These are phyloP conservation scores for Colletotrichum sojae DNA, from an alignment of 2,329 filamentous ascomycete genomes.

Conservation along the genomic window DNA sequence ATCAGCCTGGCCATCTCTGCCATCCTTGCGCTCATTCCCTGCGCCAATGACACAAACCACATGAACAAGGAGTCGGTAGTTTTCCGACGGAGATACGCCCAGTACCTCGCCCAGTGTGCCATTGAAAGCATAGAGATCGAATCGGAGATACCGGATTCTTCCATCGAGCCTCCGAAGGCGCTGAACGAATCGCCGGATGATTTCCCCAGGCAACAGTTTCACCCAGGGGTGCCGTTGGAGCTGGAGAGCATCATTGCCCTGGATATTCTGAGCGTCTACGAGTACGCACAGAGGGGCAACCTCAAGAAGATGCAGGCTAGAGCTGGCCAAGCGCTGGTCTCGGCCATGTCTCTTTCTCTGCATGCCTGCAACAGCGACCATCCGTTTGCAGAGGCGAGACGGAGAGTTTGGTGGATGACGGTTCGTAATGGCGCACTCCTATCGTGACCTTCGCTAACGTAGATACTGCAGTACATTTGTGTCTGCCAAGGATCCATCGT, in stretches of 20 bases:
- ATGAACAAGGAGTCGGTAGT: slow-evolving; percentile 55
- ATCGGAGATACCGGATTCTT: slow-evolving; percentile 62
- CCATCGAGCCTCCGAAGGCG: slow-evolving; percentile 59
- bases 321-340: slow-evolving; percentile 61
- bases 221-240: slow-evolving; percentile 59
- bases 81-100: slow-evolving; percentile 62
- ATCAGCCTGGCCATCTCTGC: slow-evolving; percentile 63
- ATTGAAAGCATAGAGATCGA: slow-evolving; percentile 65
- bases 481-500: slow-evolving; percentile 66
- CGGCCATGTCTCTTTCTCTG: slow-evolving; percentile 60
- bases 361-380: slow-evolving; percentile 57
- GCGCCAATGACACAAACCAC: slow-evolving; percentile 55
- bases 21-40: slow-evolving; percentile 63
- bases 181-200: slow-evolving; percentile 54
- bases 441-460: neutral
- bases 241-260: slow-evolving; percentile 64
- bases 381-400: slow-evolving; percentile 59
- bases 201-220: slow-evolving; percentile 56
- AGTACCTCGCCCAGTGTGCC: slow-evolving; percentile 62
- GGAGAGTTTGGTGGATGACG: slow-evolving; percentile 68
- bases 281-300: slow-evolving; percentile 68
- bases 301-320: slow-evolving; percentile 66
- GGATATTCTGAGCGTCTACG: slow-evolving; percentile 64
- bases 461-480: slow-evolving; percentile 58
- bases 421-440: slow-evolving; percentile 44